Evolutionary conservation across 2,329 filamentous ascomycete species (phyloP).

Genomic region (Fusarium concolor): DNA sequence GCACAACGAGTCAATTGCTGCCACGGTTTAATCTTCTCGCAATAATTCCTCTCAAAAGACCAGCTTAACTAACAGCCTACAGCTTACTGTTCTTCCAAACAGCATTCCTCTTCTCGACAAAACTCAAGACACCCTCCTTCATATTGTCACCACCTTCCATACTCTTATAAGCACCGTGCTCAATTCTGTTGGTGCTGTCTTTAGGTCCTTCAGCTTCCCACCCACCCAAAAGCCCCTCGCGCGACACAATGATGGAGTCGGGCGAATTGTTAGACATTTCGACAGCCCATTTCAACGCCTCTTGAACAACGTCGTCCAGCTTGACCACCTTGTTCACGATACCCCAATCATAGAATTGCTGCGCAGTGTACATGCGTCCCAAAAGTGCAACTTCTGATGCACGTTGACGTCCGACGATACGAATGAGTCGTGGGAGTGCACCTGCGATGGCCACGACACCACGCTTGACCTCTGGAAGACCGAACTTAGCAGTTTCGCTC

Average conservation of each 20-base stretch:
- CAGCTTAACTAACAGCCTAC: constrained; percentile 47
- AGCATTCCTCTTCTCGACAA: constrained; percentile 79
- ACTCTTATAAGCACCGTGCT: constrained; percentile 67
- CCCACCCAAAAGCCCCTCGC: constrained; percentile 76
- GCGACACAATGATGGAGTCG: constrained; percentile 79
- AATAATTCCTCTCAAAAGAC: not conserved
- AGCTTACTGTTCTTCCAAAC: constrained; percentile 74
- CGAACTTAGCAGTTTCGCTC: constrained; percentile 65
- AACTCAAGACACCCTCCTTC: constrained; percentile 78
- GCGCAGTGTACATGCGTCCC: constrained; percentile 69
- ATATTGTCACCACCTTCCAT: constrained; percentile 78
- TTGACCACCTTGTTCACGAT: constrained; percentile 72
- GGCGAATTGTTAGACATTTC: constrained; percentile 75
- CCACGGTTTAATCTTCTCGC: not conserved
- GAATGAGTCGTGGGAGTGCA: constrained; percentile 72
- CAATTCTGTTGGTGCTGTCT: constrained; percentile 68
- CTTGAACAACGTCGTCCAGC: constrained; percentile 60
- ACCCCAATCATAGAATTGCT: constrained; percentile 73
- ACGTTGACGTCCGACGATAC: constrained; percentile 72
- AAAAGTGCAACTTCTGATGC: constrained; percentile 78
- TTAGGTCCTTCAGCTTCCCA: constrained; percentile 78
- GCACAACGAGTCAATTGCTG: not conserved
- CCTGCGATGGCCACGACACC: constrained; percentile 78
- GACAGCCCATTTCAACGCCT: constrained; percentile 70
- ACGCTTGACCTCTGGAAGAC: constrained; percentile 75